Evolutionary conservation across 176 grass and related monocot genomes (phyloP).

Genomic region (Lolium rigidum): DNA sequence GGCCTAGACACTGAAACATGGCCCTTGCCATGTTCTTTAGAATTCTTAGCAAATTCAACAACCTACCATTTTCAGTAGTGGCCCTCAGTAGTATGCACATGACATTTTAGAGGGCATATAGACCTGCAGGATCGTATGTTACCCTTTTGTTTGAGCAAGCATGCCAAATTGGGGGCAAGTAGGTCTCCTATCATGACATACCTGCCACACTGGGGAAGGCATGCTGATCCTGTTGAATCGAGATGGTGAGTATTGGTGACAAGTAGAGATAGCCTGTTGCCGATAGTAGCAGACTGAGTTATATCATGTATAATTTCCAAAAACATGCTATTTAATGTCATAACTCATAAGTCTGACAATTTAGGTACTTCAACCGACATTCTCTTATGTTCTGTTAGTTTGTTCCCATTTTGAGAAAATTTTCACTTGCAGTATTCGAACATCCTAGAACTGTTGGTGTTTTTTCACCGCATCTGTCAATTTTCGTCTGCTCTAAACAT

Average conservation of each 20-base stretch:
- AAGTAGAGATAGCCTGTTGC: not conserved
- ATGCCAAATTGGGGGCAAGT: not conserved
- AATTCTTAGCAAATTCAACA: not conserved
- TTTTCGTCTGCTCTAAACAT: not conserved
- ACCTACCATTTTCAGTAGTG: slow-evolving; percentile 25
- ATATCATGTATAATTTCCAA: slow-evolving; percentile 3
- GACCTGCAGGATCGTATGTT: not conserved
- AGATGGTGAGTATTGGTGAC: not conserved
- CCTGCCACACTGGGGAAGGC: not conserved
- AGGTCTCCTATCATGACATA: slow-evolving; percentile 28
- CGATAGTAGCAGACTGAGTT: not conserved
- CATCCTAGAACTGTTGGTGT: not conserved
- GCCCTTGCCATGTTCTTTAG: not conserved
- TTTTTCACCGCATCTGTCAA: not conserved
- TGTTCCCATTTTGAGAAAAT: not conserved
- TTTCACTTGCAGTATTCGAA: not conserved
- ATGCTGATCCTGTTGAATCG: slow-evolving; percentile 5
- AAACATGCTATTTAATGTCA: not conserved
- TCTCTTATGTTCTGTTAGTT: not conserved
- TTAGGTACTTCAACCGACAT: not conserved
- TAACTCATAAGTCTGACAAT: not conserved
- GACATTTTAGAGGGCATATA: not conserved
- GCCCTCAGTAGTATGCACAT: not conserved
- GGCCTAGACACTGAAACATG: not conserved
- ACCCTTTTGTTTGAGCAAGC: not conserved